Conservation (phyloP, 1,284 basidiomycete genomes). For the Apiotrichum mycotoxinovorans region DNA sequence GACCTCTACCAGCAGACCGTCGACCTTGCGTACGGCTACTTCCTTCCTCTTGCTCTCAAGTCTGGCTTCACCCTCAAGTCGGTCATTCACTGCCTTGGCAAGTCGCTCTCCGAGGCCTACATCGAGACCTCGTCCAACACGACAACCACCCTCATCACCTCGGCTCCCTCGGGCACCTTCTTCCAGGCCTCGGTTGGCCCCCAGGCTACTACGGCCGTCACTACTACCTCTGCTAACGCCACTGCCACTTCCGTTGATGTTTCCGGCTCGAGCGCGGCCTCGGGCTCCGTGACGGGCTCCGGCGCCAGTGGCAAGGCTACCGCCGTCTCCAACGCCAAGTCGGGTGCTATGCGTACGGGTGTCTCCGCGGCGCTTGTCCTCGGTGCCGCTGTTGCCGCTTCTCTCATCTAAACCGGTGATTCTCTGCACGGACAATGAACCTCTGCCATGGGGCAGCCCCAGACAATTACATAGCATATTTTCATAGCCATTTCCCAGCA, state of each 20-base stretch:
- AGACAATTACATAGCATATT: too few species aligned
- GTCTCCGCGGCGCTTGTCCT: too few species aligned
- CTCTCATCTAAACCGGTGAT: too few species aligned
- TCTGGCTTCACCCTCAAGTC: slow-evolving; percentile 56
- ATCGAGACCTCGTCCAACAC: slow-evolving; percentile 49
- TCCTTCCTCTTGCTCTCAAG: slow-evolving; percentile 66
- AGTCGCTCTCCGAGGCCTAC: slow-evolving; percentile 43
- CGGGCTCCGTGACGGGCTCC: neutral
- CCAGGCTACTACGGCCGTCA: slow-evolving; percentile 12
- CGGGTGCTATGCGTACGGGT: neutral
- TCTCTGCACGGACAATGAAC: too few species aligned
- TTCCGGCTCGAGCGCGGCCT: too few species aligned
- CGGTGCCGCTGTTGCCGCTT: too few species aligned
- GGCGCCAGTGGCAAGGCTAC: neutral
- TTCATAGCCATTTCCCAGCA: too few species aligned
- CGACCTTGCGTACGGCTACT: slow-evolving; percentile 82
- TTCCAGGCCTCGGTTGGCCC: slow-evolving; percentile 35
- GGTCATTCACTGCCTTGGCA: slow-evolving; percentile 65
- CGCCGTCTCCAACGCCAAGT: neutral
- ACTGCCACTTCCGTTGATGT: too few species aligned
- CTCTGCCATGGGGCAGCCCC: too few species aligned
- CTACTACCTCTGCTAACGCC: neutral
- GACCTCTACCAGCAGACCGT: slow-evolving; percentile 81
- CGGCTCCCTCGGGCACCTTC: slow-evolving; percentile 19
- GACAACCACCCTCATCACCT: slow-evolving; percentile 35